Evolutionary conservation across 441 rosid species (phyloP).

Genomic region (Bocquillonia castaneifolia): DNA sequence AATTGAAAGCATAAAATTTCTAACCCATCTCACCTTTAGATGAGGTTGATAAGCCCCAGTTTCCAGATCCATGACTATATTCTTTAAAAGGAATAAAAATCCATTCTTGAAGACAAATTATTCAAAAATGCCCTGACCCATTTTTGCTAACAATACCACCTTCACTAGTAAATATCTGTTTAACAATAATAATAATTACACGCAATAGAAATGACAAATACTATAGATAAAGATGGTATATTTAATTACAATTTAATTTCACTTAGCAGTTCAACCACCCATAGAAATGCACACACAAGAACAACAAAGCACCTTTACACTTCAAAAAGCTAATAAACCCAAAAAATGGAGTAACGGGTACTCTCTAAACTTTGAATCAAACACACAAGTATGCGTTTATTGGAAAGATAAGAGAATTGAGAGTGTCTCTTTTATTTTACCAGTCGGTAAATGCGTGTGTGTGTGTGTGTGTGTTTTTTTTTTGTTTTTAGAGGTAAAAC

Average conservation of each 20-base stretch:
- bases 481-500: background rate
- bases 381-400: background rate
- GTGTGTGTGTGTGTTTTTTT: background rate
- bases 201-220: background rate
- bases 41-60: conserved; percentile 37
- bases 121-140: conserved; percentile 22
- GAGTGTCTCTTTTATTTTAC: background rate
- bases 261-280: conserved; percentile 39
- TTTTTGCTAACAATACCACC: conserved; percentile 19
- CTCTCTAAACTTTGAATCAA: conserved; percentile 15
- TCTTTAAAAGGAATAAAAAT: conserved; percentile 23
- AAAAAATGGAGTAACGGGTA: conserved; percentile 21
- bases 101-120: conserved; percentile 31
- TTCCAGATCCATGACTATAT: conserved; percentile 60
- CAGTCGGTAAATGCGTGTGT: background rate
- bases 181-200: conserved; percentile 5
- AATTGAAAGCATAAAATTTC: background rate
- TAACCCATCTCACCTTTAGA: conserved; percentile 44
- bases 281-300: conserved; percentile 24
- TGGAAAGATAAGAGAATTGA: background rate
- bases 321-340: conserved; percentile 20
- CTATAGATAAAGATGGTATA: background rate
- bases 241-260: background rate
- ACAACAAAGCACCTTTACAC: conserved; percentile 26
- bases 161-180: conserved; percentile 12